Base-by-base conservation (phyloP, 2,329 filamentous ascomycete genomes). In the Dichotomopilus funicola region DNA sequence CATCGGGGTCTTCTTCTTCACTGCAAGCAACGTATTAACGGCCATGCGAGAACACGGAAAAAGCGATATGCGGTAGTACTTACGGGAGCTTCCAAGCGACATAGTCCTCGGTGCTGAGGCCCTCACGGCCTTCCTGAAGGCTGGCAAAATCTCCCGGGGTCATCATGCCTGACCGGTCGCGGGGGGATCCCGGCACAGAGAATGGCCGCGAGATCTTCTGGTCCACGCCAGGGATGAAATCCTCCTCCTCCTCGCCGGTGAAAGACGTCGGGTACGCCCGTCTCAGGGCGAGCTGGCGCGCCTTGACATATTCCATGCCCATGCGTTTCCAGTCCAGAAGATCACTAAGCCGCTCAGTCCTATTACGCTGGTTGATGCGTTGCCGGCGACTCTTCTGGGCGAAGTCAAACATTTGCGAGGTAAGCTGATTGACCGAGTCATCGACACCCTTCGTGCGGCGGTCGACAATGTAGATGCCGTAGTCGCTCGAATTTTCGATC, bases 241-340 rank as follows among this genome's bases (percentile, higher is more conserved):
- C 88, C 60, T 88, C 89, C 66, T 91, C 90, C 57, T 90, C 87
- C 10, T 91, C 88, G 53, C 84, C 82, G 44, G 82, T 80, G 70
- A 96, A 99, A 3, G 90, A 92, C 51, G 80, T 79, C 49, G 94
- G 92, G 72, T 97, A 99, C 19, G 94, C 94, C 72, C 94, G 83
- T 66, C 94, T 81, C 61, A 99, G 78, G 31, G 94, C 94, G 67
- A 99, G 74, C 72, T 97, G 94, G 49, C 94, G 84, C 37, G 94
- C 94, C 78, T 97, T 99, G 74, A 96, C 90, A 68, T 99, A 99
- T 74, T 99, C 94, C 86, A 97, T 87, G 27, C 94, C 94, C 94
- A 99, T 99, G 49, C 94, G 83, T 81, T 97, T 97, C 94, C 94
- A 99, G 74, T 99, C 94, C 42, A 99, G 80, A 58, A 99, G 78